Base-by-base conservation (phyloP, 306 rosid species). In the Erythrophleum fordii region DNA sequence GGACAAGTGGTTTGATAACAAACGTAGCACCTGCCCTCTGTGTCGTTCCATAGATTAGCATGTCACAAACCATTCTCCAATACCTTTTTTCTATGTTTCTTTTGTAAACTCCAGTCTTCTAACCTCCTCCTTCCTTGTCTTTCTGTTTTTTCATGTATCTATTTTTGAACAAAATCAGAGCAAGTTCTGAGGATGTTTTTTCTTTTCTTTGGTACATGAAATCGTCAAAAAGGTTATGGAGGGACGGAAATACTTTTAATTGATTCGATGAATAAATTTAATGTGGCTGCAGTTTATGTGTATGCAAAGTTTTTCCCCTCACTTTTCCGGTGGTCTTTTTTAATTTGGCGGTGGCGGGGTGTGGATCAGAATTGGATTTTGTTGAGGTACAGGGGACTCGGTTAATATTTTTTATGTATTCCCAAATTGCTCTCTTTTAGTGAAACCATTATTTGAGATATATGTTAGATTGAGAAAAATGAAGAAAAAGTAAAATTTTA, bases 1-100 rank as follows among this genome's bases (percentile, higher is more conserved):
- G 37, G 94, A 89, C 5, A 90, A 86, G 80, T 95, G 97, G 99
- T 95, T 95, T 35, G 53, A 75, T 23, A 90, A 90, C 83, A 84
- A 86, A 35, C 97, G 84, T 23, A 5, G 16, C 22, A 81, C 95
- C 0, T 92, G 97, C 79, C 97, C 99, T 81, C 79, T 95, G 26
- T 95, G 99, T 77, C 97, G 97, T 72, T 95, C 95, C 18, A 65
- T 72, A 16, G 74, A 87, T 14, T 90, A 85, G 62, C 11, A 11
- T 29, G 11, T 29, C 16, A 29, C 41, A 14, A 6, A 2, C 3
- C 41, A 8, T 29, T 28, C 17, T 18, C 16, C 11, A 61, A 28
- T 0, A 60, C 31, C 31, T 16, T 0, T 58, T 58, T 8, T 10
- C 22, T 25, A 12, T 58, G 61, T 58, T 60, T 60, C 5, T 12